phyloP scores from a whole-genome alignment of 805 yeast species.

The Wickerhamiella vanderwaltii region DNA sequence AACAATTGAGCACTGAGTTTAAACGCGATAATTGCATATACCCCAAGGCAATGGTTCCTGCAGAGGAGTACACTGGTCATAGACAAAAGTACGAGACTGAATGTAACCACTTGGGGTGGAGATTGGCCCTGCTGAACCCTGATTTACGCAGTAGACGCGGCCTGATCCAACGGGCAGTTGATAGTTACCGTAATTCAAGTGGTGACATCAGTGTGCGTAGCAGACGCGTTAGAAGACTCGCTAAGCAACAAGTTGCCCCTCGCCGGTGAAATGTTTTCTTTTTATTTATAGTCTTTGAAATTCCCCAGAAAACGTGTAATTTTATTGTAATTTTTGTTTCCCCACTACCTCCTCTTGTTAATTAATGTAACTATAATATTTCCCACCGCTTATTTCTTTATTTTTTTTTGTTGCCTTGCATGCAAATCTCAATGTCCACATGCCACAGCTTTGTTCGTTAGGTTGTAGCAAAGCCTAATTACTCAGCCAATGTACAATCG shows the following conservation, averaged over 20 bases:
- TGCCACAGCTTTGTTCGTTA: too few relatives aligned
- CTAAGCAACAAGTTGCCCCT: slow-evolving; percentile 11
- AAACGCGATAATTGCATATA: slow-evolving; percentile 35
- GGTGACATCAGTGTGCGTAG: slow-evolving; percentile 31
- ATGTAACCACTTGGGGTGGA: slow-evolving; percentile 41
- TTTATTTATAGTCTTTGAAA: not conserved
- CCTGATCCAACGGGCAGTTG: slow-evolving; percentile 40
- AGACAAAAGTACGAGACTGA: slow-evolving; percentile 36
- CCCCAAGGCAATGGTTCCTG: slow-evolving; percentile 37
- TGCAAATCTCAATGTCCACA: too few relatives aligned
- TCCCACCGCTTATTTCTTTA: too few relatives aligned
- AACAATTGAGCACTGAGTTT: slow-evolving; percentile 27
- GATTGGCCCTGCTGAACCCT: slow-evolving; percentile 34
- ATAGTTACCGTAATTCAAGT: slow-evolving; percentile 39
- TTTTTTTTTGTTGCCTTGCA: too few relatives aligned
- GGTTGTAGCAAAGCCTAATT: too few relatives aligned
- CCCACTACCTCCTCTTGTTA: not conserved
- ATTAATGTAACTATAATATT: not conserved
- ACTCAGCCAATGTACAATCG: slow-evolving; percentile 12
- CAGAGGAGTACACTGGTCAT: slow-evolving; percentile 34
- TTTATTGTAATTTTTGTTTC: not conserved
- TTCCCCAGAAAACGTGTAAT: not conserved
- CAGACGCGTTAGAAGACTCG: slow-evolving; percentile 33
- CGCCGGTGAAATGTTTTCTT: not conserved
- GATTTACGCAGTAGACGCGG: slow-evolving; percentile 35